Base-by-base conservation (phyloP, 2,329 filamentous ascomycete species). In the Bipolaris oryzae region DNA sequence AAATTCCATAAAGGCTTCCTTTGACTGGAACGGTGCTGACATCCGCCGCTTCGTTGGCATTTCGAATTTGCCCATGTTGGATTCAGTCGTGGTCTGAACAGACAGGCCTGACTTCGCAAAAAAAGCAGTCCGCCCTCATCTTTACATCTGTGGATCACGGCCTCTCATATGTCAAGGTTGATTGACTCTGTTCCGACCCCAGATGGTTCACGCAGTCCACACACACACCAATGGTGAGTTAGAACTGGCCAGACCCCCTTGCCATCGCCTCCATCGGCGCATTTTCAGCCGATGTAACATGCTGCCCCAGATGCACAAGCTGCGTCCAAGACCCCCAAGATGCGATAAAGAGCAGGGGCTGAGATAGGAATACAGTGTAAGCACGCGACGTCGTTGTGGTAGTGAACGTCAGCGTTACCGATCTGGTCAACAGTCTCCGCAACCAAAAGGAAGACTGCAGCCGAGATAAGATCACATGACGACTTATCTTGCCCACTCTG, bases 1-100 rank as follows among this genome's bases (percentile, higher is more conserved):
- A 31, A 58, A 58, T 2, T 63, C 57, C 7, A 69, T 33, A 39
- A 69, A 67, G 2, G 64, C 66, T 13, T 58, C 62, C 18, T 60
- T 68, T 7, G 66, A 69, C 7, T 46, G 50, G 35, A 68, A 68
- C 6, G 57, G 57, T 21, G 57, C 53, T 23, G 42, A 48, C 7
- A 63, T 20, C 34, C 35, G 41, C 7, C 44, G 41, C 42, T 13
- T 55, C 41, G 44, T 52, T 53, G 37, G 51, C 50, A 50, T 49
- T 9, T 43, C 42, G 21, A 58, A 38, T 54, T 37, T 58, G 34
- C 55, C 50, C 50, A 54, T 60, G 33, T 16, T 53, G 28, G 20
- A 31, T 45, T 43, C 45, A 15, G 15, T 44, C 20, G 7, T 43
- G 18, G 25, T 18, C 21, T 52, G 38, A 33, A 28, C 15, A 23